phyloP scores from a whole-genome alignment of 495 filamentous ascomycete species.

The Wilcoxina mikolae region DNA sequence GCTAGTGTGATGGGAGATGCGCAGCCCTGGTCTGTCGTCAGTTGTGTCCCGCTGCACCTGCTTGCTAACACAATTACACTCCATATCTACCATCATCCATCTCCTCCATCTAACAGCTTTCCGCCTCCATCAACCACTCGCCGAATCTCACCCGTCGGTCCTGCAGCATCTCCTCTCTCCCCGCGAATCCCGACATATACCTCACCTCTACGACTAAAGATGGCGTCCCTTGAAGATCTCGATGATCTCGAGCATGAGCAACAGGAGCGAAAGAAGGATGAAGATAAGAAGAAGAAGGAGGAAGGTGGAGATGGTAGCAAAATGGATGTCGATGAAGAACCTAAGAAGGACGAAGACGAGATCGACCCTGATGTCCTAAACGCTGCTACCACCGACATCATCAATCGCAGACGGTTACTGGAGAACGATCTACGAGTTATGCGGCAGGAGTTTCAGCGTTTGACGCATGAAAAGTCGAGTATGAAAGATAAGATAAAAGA shows the following conservation, averaged over 20 bases:
- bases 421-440: conserved; percentile 97
- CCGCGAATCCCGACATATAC: neutral
- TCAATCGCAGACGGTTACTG: conserved; percentile 68
- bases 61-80: no score
- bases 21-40: neutral
- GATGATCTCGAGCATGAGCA: conserved; percentile 57
- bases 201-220: conserved; percentile 30
- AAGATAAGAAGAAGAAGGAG: conserved; percentile 48
- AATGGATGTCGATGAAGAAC: conserved; percentile 67
- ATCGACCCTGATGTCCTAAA: conserved; percentile 82
- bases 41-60: neutral
- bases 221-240: conserved; percentile 74
- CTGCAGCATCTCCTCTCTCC: neutral
- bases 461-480: conserved; percentile 82
- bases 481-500: conserved; percentile 99
- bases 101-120: neutral
- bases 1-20: neutral
- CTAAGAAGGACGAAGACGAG: conserved; percentile 55
- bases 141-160: neutral
- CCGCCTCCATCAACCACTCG: neutral
- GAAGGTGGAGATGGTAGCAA: conserved; percentile 60
- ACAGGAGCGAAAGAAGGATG: conserved; percentile 50
- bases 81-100: neutral
- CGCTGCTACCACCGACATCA: conserved; percentile 83
- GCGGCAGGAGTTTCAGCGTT: conserved; percentile 89